Conservation (phyloP, 345 rosid species). For the Salix exigua region DNA sequence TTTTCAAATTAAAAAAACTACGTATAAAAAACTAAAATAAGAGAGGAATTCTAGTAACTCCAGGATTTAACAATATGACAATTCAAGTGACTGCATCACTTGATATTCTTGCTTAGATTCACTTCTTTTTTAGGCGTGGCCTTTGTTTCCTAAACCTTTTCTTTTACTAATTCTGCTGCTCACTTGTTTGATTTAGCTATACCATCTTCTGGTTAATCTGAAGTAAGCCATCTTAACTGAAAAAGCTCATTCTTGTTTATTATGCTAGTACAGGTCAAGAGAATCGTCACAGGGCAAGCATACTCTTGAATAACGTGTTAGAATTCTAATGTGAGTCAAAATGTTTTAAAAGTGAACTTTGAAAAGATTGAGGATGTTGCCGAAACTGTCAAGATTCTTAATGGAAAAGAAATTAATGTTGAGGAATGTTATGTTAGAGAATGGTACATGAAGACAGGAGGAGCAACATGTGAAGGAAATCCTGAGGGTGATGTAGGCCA, state of each 20-base stretch:
- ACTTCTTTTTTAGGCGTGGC: background rate
- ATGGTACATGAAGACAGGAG: no score
- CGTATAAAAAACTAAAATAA: no score
- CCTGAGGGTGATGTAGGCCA: no score
- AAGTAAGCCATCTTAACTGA: constrained; percentile 1
- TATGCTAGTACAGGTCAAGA: constrained; percentile 54
- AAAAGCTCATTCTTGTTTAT: constrained; percentile 3
- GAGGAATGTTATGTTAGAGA: constrained; percentile 25
- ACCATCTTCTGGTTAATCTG: background rate
- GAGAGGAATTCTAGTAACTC: background rate
- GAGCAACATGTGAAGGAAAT: no score
- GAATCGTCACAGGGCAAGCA: constrained; percentile 55
- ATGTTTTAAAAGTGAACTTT: constrained; percentile 26
- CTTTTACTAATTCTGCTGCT: background rate
- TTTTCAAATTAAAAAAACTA: no score
- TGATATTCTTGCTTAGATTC: background rate
- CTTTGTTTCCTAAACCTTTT: background rate
- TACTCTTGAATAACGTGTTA: constrained; percentile 49
- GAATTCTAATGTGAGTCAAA: no score
- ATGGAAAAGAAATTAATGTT: constrained; percentile 18
- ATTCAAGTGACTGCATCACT: background rate
- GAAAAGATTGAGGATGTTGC: constrained; percentile 27
- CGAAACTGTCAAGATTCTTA: constrained; percentile 20
- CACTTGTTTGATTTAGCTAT: background rate
- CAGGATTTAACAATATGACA: background rate